phyloP scores from a whole-genome alignment of 257 asterid genomes.

The Fraxinus cuspidata region DNA sequence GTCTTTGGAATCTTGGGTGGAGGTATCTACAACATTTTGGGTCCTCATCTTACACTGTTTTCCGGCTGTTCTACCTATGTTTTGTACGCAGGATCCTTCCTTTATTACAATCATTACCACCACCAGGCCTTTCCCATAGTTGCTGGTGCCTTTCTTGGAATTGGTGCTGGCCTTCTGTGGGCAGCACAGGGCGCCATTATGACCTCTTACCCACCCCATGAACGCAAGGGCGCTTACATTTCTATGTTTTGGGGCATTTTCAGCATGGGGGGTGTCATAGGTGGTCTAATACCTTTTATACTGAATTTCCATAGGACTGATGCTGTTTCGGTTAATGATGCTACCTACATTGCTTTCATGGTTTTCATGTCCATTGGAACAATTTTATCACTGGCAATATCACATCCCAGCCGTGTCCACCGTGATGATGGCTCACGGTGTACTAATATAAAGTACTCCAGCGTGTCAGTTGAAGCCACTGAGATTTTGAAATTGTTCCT shows the following conservation, averaged over 20 bases:
- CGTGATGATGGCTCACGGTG: slow-evolving; percentile 78
- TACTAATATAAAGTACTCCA: slow-evolving; percentile 76
- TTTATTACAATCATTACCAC: slow-evolving; percentile 78
- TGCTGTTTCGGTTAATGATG: slow-evolving; percentile 84
- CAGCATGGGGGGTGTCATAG: slow-evolving; percentile 89
- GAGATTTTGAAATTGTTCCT: slow-evolving; percentile 61
- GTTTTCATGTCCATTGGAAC: slow-evolving; percentile 73
- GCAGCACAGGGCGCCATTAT: slow-evolving; percentile 90
- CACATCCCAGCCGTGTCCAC: slow-evolving; percentile 71
- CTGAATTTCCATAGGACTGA: slow-evolving; percentile 50
- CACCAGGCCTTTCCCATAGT: slow-evolving; percentile 71
- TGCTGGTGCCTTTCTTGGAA: slow-evolving; percentile 81
- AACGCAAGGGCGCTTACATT: slow-evolving; percentile 78
- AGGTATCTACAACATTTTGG: slow-evolving; percentile 85
- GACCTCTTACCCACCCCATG: slow-evolving; percentile 95
- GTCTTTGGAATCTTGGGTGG: slow-evolving; percentile 86
- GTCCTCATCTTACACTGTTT: slow-evolving; percentile 65
- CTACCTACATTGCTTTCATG: slow-evolving; percentile 89
- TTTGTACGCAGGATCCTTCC: slow-evolving; percentile 76
- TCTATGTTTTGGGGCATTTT: slow-evolving; percentile 90
- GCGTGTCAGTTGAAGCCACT: slow-evolving; percentile 41
- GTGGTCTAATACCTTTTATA: slow-evolving; percentile 73
- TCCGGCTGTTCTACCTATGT: slow-evolving; percentile 87
- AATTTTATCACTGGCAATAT: slow-evolving; percentile 50
- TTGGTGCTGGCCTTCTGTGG: slow-evolving; percentile 95